phyloP scores from a whole-genome alignment of 1,284 basidiomycete genomes.

The Abortiporus biennis region DNA sequence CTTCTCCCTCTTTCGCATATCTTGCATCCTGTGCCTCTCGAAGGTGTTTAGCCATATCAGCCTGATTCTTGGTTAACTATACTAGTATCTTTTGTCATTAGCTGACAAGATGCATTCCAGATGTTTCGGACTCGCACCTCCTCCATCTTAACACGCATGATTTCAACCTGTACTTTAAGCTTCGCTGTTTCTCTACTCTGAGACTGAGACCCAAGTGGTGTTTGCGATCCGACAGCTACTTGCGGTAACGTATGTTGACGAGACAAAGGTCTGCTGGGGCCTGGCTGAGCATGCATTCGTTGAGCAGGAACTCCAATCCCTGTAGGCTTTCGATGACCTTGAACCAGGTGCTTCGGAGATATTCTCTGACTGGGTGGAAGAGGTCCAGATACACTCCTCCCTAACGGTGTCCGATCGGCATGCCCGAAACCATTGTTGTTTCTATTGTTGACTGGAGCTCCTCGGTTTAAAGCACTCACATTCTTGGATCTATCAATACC shows the following conservation, averaged over 20 bases:
- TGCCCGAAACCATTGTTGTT: background rate
- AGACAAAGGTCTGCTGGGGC: slow-evolving; percentile 1
- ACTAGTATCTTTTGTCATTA: slow-evolving; percentile 1
- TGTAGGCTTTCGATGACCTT: background rate
- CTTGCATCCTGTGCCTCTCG: slow-evolving; percentile 42
- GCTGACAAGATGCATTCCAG: background rate
- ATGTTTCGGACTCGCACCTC: slow-evolving; percentile 33
- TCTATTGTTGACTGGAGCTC: background rate
- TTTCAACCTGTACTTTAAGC: slow-evolving; percentile 17
- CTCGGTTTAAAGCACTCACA: background rate
- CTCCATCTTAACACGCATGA: slow-evolving; percentile 37
- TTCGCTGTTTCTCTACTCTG: slow-evolving; percentile 12
- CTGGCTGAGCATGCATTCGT: background rate
- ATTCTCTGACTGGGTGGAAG: background rate
- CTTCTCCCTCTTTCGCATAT: slow-evolving; percentile 55
- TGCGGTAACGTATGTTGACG: slow-evolving; percentile 2
- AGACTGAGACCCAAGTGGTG: slow-evolving; percentile 6
- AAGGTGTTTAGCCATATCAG: slow-evolving; percentile 35
- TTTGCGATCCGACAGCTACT: background rate
- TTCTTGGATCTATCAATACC: too few relatives aligned
- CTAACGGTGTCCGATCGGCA: background rate
- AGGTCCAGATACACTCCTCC: background rate
- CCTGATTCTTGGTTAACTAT: slow-evolving; percentile 47
- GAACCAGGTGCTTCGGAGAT: background rate
- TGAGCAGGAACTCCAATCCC: background rate